A percentile compares a stretch with the other conserved stretches of the same genome.
These are phyloP conservation scores for Aciculosporium take DNA, from an alignment of 2,329 filamentous ascomycete species.

Conservation along the genomic window DNA sequence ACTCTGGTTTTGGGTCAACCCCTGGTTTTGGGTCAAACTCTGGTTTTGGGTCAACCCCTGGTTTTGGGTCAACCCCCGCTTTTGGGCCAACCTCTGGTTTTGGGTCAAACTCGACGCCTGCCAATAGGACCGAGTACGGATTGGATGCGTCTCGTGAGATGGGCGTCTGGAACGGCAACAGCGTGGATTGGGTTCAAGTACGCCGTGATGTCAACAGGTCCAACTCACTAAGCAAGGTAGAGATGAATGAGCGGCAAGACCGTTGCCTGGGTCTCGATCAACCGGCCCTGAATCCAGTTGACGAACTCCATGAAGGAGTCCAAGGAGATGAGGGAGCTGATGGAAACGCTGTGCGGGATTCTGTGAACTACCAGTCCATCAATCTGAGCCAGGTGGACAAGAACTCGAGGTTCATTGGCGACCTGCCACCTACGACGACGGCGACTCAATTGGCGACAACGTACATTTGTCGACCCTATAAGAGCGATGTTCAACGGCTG, in stretches of 20 bases:
- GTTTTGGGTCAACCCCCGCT: conserved; percentile 31
- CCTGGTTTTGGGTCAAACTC: conserved; percentile 32
- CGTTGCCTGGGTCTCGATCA: conserved; percentile 91
- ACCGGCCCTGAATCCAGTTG: conserved; percentile 74
- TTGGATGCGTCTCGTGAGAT: conserved; percentile 52
- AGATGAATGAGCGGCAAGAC: conserved; percentile 71
- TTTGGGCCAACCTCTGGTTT: conserved; percentile 38
- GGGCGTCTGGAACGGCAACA: conserved; percentile 43
- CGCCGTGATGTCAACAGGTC: conserved; percentile 90
- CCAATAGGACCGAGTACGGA: conserved; percentile 21
- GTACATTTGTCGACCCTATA: conserved; percentile 85
- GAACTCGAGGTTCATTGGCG: conserved; percentile 79
- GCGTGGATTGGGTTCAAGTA: conserved; percentile 91
- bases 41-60: conserved; percentile 31
- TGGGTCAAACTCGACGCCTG: conserved; percentile 24
- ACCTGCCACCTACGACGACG: conserved; percentile 67
- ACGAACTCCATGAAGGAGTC: conserved; percentile 70
- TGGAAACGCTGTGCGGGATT: conserved; percentile 66
- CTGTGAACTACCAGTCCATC: conserved; percentile 65
- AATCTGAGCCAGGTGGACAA: conserved; percentile 88
- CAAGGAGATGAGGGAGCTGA: conserved; percentile 85
- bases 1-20: too few relatives aligned
- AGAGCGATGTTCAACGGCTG: conserved; percentile 83
- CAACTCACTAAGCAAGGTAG: conserved; percentile 81
- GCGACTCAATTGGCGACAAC: conserved; percentile 72